Percentiles rank a stretch among this genome's conserved stretches.
These are phyloP conservation scores for Sclerotinia spermophila DNA, from an alignment of 2,329 filamentous ascomycete species.

Conservation along the genomic window DNA sequence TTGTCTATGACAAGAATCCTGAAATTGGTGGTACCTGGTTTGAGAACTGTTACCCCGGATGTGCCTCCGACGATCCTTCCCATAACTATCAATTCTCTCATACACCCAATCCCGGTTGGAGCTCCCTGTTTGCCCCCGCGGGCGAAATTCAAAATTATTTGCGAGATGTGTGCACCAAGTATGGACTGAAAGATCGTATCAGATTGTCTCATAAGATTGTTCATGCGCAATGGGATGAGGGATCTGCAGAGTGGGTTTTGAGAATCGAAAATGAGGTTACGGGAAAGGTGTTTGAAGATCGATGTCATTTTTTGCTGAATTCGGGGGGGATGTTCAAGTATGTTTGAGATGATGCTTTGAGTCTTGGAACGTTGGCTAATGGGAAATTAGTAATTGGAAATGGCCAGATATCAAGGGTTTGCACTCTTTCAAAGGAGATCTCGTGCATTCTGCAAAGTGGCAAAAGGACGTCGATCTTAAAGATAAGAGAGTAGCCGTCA, in stretches of 20 bases:
- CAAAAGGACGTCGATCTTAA: slow-evolving; percentile 46
- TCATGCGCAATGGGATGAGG: slow-evolving; percentile 27
- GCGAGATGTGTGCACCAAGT: slow-evolving; percentile 46
- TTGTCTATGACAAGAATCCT: slow-evolving; percentile 55
- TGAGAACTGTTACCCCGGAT: slow-evolving; percentile 57
- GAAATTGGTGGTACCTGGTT: slow-evolving; percentile 56
- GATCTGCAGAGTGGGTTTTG: slow-evolving; percentile 17
- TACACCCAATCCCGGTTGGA: slow-evolving; percentile 57
- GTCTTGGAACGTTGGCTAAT: neutral
- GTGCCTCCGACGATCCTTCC: slow-evolving; percentile 50
- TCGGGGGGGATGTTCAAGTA: slow-evolving; percentile 53
- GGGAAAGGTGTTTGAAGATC: slow-evolving; percentile 42
- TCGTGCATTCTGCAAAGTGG: slow-evolving; percentile 61
- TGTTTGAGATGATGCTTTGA: slow-evolving; percentile 24
- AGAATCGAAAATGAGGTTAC: slow-evolving; percentile 30
- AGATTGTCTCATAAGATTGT: slow-evolving; percentile 44
- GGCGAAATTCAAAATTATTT: slow-evolving; percentile 56
- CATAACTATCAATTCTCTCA: slow-evolving; percentile 63
- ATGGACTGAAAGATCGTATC: slow-evolving; percentile 42
- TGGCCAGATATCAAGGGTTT: slow-evolving; percentile 58
- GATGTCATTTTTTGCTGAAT: slow-evolving; percentile 48
- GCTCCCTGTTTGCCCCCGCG: slow-evolving; percentile 52
- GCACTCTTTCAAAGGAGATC: slow-evolving; percentile 41
- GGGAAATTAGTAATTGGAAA: slow-evolving; percentile 48
- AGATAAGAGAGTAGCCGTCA: slow-evolving; percentile 46